phyloP scores from a whole-genome alignment of 495 filamentous ascomycete species.

The Hypoxylon fragiforme region DNA sequence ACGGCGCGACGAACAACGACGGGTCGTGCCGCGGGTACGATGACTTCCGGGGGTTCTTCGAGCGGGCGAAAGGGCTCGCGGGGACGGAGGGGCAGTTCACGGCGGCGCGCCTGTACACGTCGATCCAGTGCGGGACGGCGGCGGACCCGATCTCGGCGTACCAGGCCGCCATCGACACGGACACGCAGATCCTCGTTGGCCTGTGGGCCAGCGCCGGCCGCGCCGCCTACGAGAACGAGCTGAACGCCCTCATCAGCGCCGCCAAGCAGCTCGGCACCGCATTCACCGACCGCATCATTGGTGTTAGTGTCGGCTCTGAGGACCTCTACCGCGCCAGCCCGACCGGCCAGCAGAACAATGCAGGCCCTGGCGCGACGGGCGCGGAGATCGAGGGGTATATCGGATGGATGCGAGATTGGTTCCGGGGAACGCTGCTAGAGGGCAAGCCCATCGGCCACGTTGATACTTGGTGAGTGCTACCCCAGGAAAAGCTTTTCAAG shows the following conservation, averaged over 20 bases:
- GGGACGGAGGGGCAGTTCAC: conserved; percentile 65
- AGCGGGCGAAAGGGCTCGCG: conserved; percentile 64
- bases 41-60: conserved; percentile 67
- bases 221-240: conserved; percentile 58
- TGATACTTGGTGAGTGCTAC: conserved; percentile 66
- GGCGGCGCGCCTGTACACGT: conserved; percentile 56
- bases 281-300: conserved; percentile 65
- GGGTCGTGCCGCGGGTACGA: conserved; percentile 58
- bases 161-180: conserved; percentile 67
- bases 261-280: conserved; percentile 57
- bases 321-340: conserved; percentile 74
- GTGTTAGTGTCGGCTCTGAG: conserved; percentile 81
- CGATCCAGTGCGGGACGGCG: conserved; percentile 42
- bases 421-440: conserved; percentile 57
- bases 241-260: conserved; percentile 63
- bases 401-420: conserved; percentile 55
- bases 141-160: conserved; percentile 62
- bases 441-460: conserved; percentile 69
- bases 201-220: conserved; percentile 69
- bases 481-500: background rate
- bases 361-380: conserved; percentile 56
- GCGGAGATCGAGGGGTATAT: conserved; percentile 62
- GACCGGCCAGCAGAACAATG: conserved; percentile 43
- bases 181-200: conserved; percentile 67
- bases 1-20: conserved; percentile 61